These are phyloP conservation scores for Alternaria burnsii DNA, from an alignment of 2,329 filamentous ascomycete genomes.

Conservation along the genomic window DNA sequence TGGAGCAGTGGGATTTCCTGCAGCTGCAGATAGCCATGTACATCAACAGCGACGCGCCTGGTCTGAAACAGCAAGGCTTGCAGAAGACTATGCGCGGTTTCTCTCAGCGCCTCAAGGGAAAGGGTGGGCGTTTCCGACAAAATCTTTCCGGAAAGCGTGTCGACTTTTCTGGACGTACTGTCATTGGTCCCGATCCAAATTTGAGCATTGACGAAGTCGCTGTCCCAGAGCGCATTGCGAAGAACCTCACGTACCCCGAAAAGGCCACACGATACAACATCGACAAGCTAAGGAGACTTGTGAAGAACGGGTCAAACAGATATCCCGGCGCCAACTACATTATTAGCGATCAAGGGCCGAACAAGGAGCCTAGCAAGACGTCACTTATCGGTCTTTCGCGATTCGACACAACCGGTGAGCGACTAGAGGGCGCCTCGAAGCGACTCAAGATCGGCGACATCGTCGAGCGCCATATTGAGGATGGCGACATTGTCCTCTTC, in stretches of 20 bases:
- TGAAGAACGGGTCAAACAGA: constrained; percentile 76
- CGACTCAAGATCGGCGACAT: constrained; percentile 83
- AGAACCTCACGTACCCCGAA: constrained; percentile 95
- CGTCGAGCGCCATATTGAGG: constrained; percentile 93
- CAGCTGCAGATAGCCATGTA: constrained; percentile 97
- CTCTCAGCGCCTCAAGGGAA: constrained; percentile 94
- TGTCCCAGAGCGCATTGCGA: constrained; percentile 89
- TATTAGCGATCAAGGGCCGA: constrained; percentile 64
- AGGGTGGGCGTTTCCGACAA: constrained; percentile 95
- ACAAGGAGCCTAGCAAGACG: constrained; percentile 68
- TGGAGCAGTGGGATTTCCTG: constrained; percentile 98
- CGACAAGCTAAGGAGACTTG: constrained; percentile 76
- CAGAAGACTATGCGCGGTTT: constrained; percentile 92
- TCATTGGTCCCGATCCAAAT: constrained; percentile 97
- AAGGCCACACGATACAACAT: constrained; percentile 85
- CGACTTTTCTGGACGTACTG: constrained; percentile 95
- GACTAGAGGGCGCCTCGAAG: constrained; percentile 74
- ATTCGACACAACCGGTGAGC: constrained; percentile 59
- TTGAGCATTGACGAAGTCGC: constrained; percentile 92
- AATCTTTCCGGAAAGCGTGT: constrained; percentile 98
- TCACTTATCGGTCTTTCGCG: constrained; percentile 67
- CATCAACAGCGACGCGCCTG: constrained; percentile 95
- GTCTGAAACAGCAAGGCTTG: constrained; percentile 85
- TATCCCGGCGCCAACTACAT: constrained; percentile 92
- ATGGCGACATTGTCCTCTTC: constrained; percentile 95